Base-by-base conservation (phyloP, 306 rosid species). In the Prosopis cineraria region DNA sequence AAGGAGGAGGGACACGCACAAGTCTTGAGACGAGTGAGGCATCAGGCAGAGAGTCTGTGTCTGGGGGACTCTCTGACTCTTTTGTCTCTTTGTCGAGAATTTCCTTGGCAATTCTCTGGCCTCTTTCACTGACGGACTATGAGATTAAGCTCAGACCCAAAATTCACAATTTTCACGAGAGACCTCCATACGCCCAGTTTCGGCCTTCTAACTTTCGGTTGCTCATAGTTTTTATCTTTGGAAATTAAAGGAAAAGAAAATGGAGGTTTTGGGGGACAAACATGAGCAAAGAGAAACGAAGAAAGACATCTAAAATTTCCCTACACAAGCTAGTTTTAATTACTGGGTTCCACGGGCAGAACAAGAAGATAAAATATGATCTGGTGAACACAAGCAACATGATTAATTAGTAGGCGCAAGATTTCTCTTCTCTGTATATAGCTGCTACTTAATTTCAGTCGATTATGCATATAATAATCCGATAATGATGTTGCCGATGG, bases 1-100 rank as follows among this genome's bases (percentile, higher is more conserved):
- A 41, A 50, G 16, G 22, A 44, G 66, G 70, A 14, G 43, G 48
- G 56, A 68, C 73, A 56, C 73, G 44, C 72, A 17, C 48, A 43
- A 25, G 56, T 34, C 73, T 37, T 30, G 64, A 44, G 50, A 13
- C 14, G 50, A 39, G n/a, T 14, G 52, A 45, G n/a, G 52, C n/a
- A 45, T n/a, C 70, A 78, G 70, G 37, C 74, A 78, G 84, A 78
- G 84, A 22, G 77, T 70, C 19, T 33, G 73, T 77, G 73, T 77
- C 85, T 71, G 82, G 84, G 79, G 50, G 62, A 16, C 31, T 55
- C 60, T 82, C 90, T 85, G 90, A 89, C 81, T 76, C 19, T 13
- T 12, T 74, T 91, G 93, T 91, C 90, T 70, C 62, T 78, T 89
- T 87, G 96, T 89, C 96, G 72, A 85, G 84, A 82, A 87, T 87